Percentiles rank a stretch among this genome's conserved stretches.
These are phyloP conservation scores for Rhexocercosporidium sp. DNA, from an alignment of 2,329 filamentous ascomycete species.

Conservation along the genomic window DNA sequence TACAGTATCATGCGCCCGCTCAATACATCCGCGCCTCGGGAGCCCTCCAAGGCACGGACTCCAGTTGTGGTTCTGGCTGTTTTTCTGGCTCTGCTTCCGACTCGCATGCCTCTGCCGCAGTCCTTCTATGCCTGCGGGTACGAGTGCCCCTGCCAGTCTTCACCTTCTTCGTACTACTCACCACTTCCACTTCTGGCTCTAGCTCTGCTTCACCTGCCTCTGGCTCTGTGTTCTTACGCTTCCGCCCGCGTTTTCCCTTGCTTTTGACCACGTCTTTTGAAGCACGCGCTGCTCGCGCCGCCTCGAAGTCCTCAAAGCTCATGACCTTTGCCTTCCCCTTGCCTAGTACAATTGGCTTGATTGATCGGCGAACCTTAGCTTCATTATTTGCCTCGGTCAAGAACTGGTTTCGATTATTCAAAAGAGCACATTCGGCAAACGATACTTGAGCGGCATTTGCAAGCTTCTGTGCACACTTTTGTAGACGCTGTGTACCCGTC, in stretches of 20 bases:
- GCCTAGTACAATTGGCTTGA: constrained; percentile 24
- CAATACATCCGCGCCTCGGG: too few species aligned
- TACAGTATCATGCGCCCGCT: too few species aligned
- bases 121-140: constrained; percentile 23
- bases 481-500: constrained; percentile 30
- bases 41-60: neutral
- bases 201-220: constrained; percentile 19
- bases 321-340: constrained; percentile 31
- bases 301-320: constrained; percentile 42
- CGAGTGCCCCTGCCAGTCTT: constrained; percentile 25
- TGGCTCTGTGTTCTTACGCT: constrained; percentile 20
- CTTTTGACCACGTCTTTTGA: constrained; percentile 22
- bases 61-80: constrained; percentile 1
- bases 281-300: too few species aligned
- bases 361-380: constrained; percentile 28
- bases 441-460: constrained; percentile 34
- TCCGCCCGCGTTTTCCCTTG: constrained; percentile 21
- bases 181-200: constrained; percentile 23
- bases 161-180: constrained; percentile 17
- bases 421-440: constrained; percentile 38
- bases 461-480: constrained; percentile 37
- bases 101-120: constrained; percentile 20
- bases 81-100: constrained; percentile 15
- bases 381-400: constrained; percentile 28
- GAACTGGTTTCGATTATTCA: constrained; percentile 37